These are phyloP conservation scores for Wickerhamomyces tratensis DNA, from an alignment of 805 yeast genomes.

Conservation along the genomic window DNA sequence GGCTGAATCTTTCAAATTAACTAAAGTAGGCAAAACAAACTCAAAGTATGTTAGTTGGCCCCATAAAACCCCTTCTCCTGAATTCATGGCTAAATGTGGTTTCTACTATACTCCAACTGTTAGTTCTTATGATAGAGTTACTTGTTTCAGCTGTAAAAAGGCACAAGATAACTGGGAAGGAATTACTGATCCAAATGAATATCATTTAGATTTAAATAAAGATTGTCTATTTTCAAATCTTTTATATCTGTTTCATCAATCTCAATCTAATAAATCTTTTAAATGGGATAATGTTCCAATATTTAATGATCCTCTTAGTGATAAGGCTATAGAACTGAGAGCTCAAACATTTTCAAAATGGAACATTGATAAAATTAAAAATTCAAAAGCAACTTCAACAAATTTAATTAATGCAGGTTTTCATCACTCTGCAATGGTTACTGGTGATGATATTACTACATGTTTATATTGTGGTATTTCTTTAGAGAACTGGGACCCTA, in stretches of 20 bases:
- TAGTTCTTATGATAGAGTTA: constrained; percentile 37
- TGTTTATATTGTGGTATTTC: constrained; percentile 60
- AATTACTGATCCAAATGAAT: constrained; percentile 36
- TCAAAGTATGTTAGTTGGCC: constrained; percentile 15
- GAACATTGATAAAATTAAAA: constrained; percentile 34
- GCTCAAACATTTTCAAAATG: constrained; percentile 32
- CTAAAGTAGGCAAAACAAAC: background rate
- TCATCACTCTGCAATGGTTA: constrained; percentile 39
- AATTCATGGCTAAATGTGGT: constrained; percentile 45
- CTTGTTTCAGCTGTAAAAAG: constrained; percentile 47
- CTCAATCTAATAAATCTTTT: constrained; percentile 9
- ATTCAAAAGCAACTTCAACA: constrained; percentile 27
- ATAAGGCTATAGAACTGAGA: constrained; percentile 24
- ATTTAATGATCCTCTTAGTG: constrained; percentile 26
- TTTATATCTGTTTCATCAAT: constrained; percentile 15
- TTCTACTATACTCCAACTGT: constrained; percentile 53
- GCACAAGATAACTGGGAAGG: constrained; percentile 52
- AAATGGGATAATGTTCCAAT: constrained; percentile 10
- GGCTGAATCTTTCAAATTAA: background rate
- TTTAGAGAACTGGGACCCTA: constrained; percentile 62
- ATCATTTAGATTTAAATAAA: constrained; percentile 30
- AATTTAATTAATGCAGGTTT: constrained; percentile 56
- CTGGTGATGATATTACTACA: constrained; percentile 43
- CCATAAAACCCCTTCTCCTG: constrained; percentile 17
- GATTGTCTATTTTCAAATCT: constrained; percentile 22